Conservation (phyloP, 2,329 filamentous ascomycete genomes). For the Fusarium sp. region DNA sequence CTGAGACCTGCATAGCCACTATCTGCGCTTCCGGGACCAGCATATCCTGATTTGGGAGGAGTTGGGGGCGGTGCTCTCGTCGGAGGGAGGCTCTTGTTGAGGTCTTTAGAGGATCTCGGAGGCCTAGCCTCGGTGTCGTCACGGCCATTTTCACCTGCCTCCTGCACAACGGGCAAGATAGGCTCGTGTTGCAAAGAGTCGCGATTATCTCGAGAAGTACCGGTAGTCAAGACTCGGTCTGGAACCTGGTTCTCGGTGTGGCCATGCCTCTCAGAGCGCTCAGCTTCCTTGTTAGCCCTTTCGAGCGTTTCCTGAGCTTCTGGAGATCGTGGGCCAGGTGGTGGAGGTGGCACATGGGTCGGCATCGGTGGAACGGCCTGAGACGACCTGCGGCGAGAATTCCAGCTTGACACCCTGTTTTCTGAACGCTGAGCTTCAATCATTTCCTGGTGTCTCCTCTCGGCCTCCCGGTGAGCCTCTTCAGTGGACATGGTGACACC, state of each 20-base stretch:
- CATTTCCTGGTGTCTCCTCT: constrained; percentile 70
- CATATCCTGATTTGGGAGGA: constrained; percentile 48
- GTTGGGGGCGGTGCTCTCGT: constrained; percentile 56
- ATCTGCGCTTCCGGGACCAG: constrained; percentile 61
- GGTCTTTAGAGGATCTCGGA: constrained; percentile 56
- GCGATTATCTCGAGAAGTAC: constrained; percentile 57
- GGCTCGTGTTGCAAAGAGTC: constrained; percentile 67
- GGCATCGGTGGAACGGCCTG: constrained; percentile 58
- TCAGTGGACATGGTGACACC: constrained; percentile 91
- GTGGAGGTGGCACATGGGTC: constrained; percentile 59
- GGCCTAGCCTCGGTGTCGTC: constrained; percentile 57
- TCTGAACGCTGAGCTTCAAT: constrained; percentile 52
- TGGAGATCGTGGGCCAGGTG: constrained; percentile 51
- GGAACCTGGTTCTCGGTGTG: constrained; percentile 64
- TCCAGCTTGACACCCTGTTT: constrained; percentile 54
- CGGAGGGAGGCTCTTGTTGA: constrained; percentile 53
- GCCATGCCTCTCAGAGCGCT: constrained; percentile 50
- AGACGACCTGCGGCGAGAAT: constrained; percentile 51
- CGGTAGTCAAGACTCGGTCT: constrained; percentile 66
- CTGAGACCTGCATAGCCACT: constrained; percentile 58
- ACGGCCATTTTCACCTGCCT: constrained; percentile 75
- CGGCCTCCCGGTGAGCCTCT: constrained; percentile 77
- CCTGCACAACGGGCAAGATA: constrained; percentile 86
- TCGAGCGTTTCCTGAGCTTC: constrained; percentile 57
- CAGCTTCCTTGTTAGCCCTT: constrained; percentile 54